Evolutionary conservation across 2,329 filamentous ascomycete species (phyloP), one percentile per base, ranked within the genome.

Genomic region (Hypoxylon sp.): DNA sequence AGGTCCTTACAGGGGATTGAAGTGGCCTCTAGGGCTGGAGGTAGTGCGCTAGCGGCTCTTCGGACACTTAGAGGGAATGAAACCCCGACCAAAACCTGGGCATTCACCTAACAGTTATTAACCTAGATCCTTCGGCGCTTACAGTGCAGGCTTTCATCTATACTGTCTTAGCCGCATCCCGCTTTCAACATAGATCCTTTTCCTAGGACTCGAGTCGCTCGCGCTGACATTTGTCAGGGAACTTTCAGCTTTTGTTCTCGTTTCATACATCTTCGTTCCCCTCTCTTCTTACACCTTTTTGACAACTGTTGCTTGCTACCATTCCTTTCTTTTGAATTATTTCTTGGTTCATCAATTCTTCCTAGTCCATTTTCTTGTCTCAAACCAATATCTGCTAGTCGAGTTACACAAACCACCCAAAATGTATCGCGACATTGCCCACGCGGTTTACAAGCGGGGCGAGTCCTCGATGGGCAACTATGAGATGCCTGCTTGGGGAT

Each of bases 401-500:
- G 30, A 63, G 4, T 28, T 52, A 50, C 38, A 50, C 32, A 53
- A 14, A 48, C 38, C 23, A 68, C 46, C 30, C 70, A 76, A 61
- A 57, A 78, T 78, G 77, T 79, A 79, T 75, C 73, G 71, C 67
- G 75, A 78, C 59, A 74, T 79, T 65, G 77, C 76, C 43, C 72
- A 75, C 61, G 74, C 75, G 53, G 73, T 79, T 57, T 77, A 75
- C 62, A 81, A 77, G 75, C 79, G 83, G 70, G 81, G 77, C 63
- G 72, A 78, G 56, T 65, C 74, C 28, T 72, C 69, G 59, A 73
- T 73, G 56, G 67, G 68, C 21, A 71, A 73, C n/a, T 72, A 76
- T 38, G 67, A 80, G 67, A 73, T 80, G 59, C 82, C 81, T 17
- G 68, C 72, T n/a, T 84, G 82, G 82, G 76, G 80, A n/a, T 75